Percentiles rank a stretch among this genome's conserved stretches.
Conservation (phyloP, 2,329 filamentous ascomycete genomes). For the Passalora sequoiae region DNA sequence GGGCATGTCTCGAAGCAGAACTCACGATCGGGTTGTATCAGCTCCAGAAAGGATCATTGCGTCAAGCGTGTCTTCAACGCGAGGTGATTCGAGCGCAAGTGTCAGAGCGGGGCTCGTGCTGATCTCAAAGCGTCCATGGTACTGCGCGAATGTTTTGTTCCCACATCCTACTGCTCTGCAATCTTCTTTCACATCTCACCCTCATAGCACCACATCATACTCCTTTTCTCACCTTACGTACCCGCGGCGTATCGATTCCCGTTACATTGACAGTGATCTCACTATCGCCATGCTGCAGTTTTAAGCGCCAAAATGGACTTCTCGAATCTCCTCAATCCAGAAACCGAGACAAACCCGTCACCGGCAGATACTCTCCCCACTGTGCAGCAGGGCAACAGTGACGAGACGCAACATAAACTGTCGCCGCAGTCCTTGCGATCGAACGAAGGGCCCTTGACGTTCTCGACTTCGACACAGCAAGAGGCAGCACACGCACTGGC, state of each 20-base stretch:
- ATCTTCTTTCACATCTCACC: constrained; percentile 3
- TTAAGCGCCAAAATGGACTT: constrained; percentile 2
- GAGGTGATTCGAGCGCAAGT: too few species aligned
- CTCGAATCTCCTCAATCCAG: constrained; percentile 33
- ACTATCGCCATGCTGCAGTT: constrained; percentile 18
- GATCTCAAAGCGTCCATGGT: too few species aligned
- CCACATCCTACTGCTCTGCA: neutral
- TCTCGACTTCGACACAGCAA: constrained; percentile 27
- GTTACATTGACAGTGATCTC: too few species aligned
- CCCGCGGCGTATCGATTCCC: too few species aligned
- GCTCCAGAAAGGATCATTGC: too few species aligned
- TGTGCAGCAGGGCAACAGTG: constrained; percentile 18
- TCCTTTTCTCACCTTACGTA: neutral
- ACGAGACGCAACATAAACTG: constrained; percentile 16
- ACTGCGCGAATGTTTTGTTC: too few species aligned
- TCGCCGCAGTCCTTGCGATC: constrained; percentile 17
- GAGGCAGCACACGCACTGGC: constrained; percentile 39
- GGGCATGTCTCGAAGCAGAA: too few species aligned
- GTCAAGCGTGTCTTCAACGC: too few species aligned
- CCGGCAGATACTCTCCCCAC: constrained; percentile 24
- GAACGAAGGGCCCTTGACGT: constrained; percentile 13
- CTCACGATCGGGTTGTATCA: too few species aligned
- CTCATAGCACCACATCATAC: neutral
- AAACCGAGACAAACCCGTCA: constrained; percentile 8
- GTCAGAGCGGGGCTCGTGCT: too few species aligned